A percentile compares a stretch with the other conserved stretches of the same genome.
These are phyloP conservation scores for Ceratocystis ficicola DNA, from an alignment of 2,329 filamentous ascomycete genomes.

Conservation along the genomic window DNA sequence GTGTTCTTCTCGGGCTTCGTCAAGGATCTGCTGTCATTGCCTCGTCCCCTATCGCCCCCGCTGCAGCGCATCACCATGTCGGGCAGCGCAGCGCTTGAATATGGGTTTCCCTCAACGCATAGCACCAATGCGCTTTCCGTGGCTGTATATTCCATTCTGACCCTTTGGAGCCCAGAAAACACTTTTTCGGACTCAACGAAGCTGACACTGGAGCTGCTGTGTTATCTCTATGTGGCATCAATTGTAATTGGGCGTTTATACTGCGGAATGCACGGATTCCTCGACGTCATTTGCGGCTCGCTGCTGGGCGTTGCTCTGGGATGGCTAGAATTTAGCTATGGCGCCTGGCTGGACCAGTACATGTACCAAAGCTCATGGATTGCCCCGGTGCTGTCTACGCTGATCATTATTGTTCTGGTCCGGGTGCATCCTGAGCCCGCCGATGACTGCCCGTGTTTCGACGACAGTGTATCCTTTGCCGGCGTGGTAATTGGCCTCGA, in stretches of 20 bases:
- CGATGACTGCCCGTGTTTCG: slow-evolving; percentile 93
- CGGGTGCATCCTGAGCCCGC: slow-evolving; percentile 90
- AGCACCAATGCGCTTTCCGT: slow-evolving; percentile 95
- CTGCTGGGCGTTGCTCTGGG: slow-evolving; percentile 57
- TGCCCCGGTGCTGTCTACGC: slow-evolving; percentile 50
- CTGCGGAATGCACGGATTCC: slow-evolving; percentile 96
- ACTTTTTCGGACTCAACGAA: slow-evolving; percentile 47
- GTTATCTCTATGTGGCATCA: slow-evolving; percentile 76
- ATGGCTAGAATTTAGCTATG: slow-evolving; percentile 48
- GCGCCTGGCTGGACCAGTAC: slow-evolving; percentile 54
- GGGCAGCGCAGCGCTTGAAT: slow-evolving; percentile 84
- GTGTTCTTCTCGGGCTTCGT: slow-evolving; percentile 86
- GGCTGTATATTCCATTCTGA: slow-evolving; percentile 67
- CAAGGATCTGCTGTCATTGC: slow-evolving; percentile 88
- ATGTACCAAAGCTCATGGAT: slow-evolving; percentile 52
- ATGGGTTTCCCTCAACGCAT: slow-evolving; percentile 94
- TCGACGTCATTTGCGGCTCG: slow-evolving; percentile 76
- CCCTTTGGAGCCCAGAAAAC: slow-evolving; percentile 54
- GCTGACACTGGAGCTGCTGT: slow-evolving; percentile 51
- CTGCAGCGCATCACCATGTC: slow-evolving; percentile 95
- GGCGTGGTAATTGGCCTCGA: slow-evolving; percentile 80
- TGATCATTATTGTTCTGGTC: slow-evolving; percentile 62
- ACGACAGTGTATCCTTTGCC: slow-evolving; percentile 87
- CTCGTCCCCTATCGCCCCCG: slow-evolving; percentile 81
- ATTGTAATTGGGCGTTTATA: slow-evolving; percentile 88